Evolutionary conservation across 805 yeast genomes (phyloP), one percentile per base, ranked within the genome.

Genomic region (Citeromyces nyonsensis): DNA sequence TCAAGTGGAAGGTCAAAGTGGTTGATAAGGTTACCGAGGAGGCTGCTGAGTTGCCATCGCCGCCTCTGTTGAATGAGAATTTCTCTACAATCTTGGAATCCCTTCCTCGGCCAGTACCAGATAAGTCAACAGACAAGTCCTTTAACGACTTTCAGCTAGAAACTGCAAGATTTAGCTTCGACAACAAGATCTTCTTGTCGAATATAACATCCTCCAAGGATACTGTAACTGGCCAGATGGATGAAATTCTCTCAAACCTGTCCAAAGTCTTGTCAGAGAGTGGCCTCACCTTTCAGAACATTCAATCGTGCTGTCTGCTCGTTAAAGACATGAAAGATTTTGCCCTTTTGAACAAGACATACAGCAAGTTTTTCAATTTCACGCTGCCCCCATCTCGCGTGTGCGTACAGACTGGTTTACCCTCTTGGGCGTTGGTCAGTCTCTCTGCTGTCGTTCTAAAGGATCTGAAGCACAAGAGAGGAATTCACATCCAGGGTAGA

Each of bases 401-500:
- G 1, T 86, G 97, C 51, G 69, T 91, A 3, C 77, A 79, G 34
- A 66, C 93, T 0, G 40, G 42, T 2, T 45, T 75, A 3, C 63
- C 73, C 1, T 32, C 40, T 1, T 48, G 51, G 0, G 32, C 35
- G 14, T 44, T 49, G 5, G 46, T 76, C 5, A 79, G 72, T 43
- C 47, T 86, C 7, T 81, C 95, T 0, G 73, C 78, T 10, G 57
- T 66, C 10, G 65, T 66, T 0, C 44, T 73, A 11, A 41, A 51
- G 15, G 44, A 54, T 24, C 28, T 48, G 24, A 29, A 18, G 0
- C 41, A 40, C 8, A 78, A 78, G 41, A 56, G 55, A 22, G 95
- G 97, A 1, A 57, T 88, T 10, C 97, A 91, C 46, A 84, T 91
- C 6, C 88, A 91, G 44, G 85, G 96, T 1, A 63, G 86, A 37